Conservation (phyloP, 2,329 filamentous ascomycete species). For the Fusarium sp. region DNA sequence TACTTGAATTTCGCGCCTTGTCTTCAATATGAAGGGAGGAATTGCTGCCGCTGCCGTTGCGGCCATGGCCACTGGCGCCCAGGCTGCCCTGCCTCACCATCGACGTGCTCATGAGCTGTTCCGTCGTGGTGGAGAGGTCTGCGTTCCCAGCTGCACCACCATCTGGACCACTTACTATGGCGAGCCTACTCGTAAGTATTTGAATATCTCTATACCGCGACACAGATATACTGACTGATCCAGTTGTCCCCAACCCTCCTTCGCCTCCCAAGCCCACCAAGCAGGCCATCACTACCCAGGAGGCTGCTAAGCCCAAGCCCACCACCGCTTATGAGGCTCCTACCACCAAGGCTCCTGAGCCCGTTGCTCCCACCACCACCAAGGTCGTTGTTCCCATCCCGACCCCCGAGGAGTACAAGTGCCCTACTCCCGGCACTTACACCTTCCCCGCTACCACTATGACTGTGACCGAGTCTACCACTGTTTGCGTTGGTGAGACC, state of each 20-base stretch:
- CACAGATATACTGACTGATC: slow-evolving; percentile 34
- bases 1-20: slow-evolving; percentile 44
- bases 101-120: slow-evolving; percentile 73
- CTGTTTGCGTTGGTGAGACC: slow-evolving; percentile 72
- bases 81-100: slow-evolving; percentile 67
- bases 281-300: slow-evolving; percentile 29
- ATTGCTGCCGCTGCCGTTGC: slow-evolving; percentile 74
- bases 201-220: background rate
- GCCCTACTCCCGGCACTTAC: slow-evolving; percentile 77
- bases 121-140: slow-evolving; percentile 63
- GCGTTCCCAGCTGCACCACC: slow-evolving; percentile 75
- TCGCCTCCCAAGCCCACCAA: slow-evolving; percentile 38
- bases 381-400: slow-evolving; percentile 62
- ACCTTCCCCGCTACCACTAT: slow-evolving; percentile 80
- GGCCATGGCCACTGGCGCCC: slow-evolving; percentile 68
- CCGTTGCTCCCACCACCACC: slow-evolving; percentile 46
- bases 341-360: slow-evolving; percentile 30
- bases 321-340: slow-evolving; percentile 24
- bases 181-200: slow-evolving; percentile 70
- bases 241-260: slow-evolving; percentile 57
- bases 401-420: slow-evolving; percentile 65
- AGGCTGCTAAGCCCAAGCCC: slow-evolving; percentile 27
- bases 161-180: slow-evolving; percentile 79
- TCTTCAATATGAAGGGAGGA: slow-evolving; percentile 78
- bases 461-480: slow-evolving; percentile 74